Percentiles rank a stretch among this genome's conserved stretches.
Evolutionary conservation across 257 asterid genomes (phyloP).

Genomic region (Solanum ahanhuiri): DNA sequence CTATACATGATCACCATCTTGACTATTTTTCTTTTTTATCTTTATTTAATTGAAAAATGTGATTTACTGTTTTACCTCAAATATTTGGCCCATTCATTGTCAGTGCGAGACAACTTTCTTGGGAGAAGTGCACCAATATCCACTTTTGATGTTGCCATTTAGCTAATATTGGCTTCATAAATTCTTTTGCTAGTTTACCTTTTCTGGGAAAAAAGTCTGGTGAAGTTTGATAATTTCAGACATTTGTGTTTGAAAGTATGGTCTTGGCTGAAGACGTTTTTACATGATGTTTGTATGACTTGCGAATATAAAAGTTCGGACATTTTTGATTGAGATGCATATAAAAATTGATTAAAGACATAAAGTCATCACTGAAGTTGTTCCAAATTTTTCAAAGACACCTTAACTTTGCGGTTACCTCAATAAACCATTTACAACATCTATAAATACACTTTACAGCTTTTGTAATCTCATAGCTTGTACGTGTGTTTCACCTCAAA

Average conservation of each 20-base stretch:
- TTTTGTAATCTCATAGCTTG: no score
- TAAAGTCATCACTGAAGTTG: no score
- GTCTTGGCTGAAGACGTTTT: not conserved
- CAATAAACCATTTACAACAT: no score
- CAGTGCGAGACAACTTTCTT: not conserved
- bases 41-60: not conserved
- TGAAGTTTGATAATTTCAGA: not conserved
- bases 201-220: not conserved
- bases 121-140: not conserved
- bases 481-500: no score
- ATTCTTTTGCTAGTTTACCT: not conserved
- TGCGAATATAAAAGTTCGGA: not conserved
- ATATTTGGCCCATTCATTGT: not conserved
- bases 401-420: no score
- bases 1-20: constrained; percentile 9
- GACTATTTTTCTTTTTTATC: not conserved
- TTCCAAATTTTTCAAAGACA: no score
- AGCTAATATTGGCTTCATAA: not conserved
- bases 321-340: not conserved
- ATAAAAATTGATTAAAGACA: not conserved
- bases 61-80: not conserved
- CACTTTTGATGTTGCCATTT: not conserved
- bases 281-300: not conserved
- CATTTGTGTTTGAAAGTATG: not conserved
- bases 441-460: no score